Evolutionary conservation across 2,329 filamentous ascomycete genomes (phyloP), one percentile per base, ranked within the genome.

Genomic region (Didymella segeticola): DNA sequence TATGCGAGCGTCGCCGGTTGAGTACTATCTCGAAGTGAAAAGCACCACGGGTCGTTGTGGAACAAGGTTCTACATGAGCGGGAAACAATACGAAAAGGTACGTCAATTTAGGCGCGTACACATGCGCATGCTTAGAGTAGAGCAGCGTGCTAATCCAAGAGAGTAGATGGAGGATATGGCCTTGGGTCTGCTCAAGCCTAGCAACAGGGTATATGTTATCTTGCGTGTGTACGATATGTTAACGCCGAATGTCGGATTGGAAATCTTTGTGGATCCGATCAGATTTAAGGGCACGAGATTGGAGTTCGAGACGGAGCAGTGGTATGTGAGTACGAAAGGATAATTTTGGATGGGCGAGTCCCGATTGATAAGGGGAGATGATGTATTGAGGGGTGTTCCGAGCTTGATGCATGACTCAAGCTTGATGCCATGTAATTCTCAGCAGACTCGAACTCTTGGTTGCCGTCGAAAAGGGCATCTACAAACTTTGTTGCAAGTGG

Each of bases 21-120:
- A 70, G 26, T 83, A 81, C 57, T 78, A 75, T 19, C 76, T 84
- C 2, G 82, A 84, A 49, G 81, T 84, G 29, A 84, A 83, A 60
- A 74, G 79, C 1, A 83, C 80, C 0, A 77, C 75, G 0, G 63
- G 64, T 1, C 41, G 57, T 1, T 75, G 68, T 36, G 63, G 71
- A 2, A 76, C 72, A 5, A 72, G 76, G 0, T 82, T 84, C 47
- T 83, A 67, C 41, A 76, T 83, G 70, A 82, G 78, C 58, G 72
- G 76, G 25, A 56, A 60, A 1, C 80, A 83, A 60, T 80, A 78
- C 45, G 51, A 66, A 30, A 64, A 68, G 34, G 66, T 68, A 56
- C 23, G 62, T 58, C 17, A 22, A 38, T n/a, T n/a, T n/a, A n/a
- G n/a, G n/a, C n/a, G n/a, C n/a, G n/a, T n/a, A 12, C 11, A 23